Percentiles rank a stretch among this genome's conserved stretches.
Evolutionary conservation across 495 filamentous ascomycete genomes (phyloP).

Genomic region (Hypoxylon crocopeplum): DNA sequence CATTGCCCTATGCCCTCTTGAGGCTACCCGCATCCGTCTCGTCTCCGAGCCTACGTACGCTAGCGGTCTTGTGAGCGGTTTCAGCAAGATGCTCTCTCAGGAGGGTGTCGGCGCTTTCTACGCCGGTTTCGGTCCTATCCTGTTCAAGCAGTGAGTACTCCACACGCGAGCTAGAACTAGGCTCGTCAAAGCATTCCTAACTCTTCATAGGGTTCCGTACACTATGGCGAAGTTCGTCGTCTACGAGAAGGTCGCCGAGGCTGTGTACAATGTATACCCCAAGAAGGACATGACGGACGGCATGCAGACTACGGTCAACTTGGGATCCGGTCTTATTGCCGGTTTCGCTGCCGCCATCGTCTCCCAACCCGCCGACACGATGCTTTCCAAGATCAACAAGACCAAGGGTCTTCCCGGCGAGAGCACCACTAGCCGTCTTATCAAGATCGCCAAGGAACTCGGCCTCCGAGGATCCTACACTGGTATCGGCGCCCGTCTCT

Average conservation of each 20-base stretch:
- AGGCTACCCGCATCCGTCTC: conserved; percentile 94
- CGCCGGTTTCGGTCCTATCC: conserved; percentile 90
- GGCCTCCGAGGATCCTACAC: conserved; percentile 86
- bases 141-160: conserved; percentile 92
- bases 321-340: conserved; percentile 93
- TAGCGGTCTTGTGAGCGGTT: conserved; percentile 78
- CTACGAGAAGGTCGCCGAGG: conserved; percentile 94
- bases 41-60: conserved; percentile 90
- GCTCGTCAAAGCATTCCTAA: conserved; percentile 13
- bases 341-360: conserved; percentile 97
- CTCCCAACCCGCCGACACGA: conserved; percentile 98
- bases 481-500: conserved; percentile 93
- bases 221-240: conserved; percentile 99
- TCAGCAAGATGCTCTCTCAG: conserved; percentile 81
- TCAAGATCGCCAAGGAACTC: conserved; percentile 97
- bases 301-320: conserved; percentile 87
- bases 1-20: conserved; percentile 91
- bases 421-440: conserved; percentile 85
- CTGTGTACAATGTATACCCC: conserved; percentile 73
- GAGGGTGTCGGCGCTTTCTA: conserved; percentile 93
- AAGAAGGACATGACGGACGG: conserved; percentile 76
- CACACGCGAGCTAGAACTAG: background rate
- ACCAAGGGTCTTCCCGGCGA: conserved; percentile 95
- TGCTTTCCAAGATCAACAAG: conserved; percentile 99
- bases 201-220: conserved; percentile 80